Conservation (phyloP, 148 eudicot genomes). For the Diospyros kaki region DNA sequence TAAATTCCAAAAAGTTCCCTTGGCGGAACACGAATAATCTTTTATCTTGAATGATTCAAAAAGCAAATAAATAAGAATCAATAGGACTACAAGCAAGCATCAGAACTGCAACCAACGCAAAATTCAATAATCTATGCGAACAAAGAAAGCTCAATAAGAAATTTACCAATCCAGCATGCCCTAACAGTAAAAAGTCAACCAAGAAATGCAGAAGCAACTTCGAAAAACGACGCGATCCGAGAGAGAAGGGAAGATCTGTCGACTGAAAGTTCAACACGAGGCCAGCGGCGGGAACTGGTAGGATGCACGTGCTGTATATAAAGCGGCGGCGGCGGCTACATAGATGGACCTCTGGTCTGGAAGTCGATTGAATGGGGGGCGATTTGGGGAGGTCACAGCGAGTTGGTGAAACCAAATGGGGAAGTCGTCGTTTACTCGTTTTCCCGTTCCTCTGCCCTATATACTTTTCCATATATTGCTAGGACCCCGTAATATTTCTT, state of each 20-base stretch:
- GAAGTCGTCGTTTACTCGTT: neutral
- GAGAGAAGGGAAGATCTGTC: conserved; percentile 6
- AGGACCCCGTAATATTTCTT: too few species aligned
- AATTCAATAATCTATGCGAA: neutral
- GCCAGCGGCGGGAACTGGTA: neutral
- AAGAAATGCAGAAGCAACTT: neutral
- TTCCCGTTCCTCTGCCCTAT: too few species aligned
- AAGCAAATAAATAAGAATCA: too few species aligned
- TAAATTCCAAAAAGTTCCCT: too few species aligned
- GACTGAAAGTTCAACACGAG: neutral
- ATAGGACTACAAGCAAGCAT: neutral
- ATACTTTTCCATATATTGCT: too few species aligned
- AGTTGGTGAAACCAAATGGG: neutral
- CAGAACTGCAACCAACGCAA: neutral
- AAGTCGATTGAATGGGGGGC: neutral
- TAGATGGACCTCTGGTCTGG: neutral
- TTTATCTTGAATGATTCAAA: too few species aligned
- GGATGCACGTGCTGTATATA: neutral
- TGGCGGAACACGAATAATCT: too few species aligned
- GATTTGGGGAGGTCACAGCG: neutral
- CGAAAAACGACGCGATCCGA: conserved; percentile 9
- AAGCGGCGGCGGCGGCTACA: neutral
- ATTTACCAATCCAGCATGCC: neutral
- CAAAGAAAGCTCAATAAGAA: neutral
- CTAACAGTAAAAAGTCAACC: conserved; percentile 15